phyloP scores from a whole-genome alignment of 768 basidiomycete genomes.

The Psilocybe cyanescens region DNA sequence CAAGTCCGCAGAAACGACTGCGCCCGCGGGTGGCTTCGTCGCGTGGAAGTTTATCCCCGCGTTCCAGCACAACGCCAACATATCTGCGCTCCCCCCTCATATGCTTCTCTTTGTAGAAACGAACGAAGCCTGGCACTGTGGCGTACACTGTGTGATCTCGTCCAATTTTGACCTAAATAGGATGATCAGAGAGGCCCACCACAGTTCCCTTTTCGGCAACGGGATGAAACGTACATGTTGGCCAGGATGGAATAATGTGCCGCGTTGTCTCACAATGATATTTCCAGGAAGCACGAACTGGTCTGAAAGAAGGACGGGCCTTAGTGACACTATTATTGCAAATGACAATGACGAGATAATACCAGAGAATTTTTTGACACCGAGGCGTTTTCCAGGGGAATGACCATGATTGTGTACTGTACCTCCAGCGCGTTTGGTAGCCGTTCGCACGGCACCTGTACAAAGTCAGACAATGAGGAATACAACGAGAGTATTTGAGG shows the following conservation, averaged over 20 bases:
- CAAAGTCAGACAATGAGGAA: constrained; percentile 3
- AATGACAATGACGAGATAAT: constrained; percentile 5
- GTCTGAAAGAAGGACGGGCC: constrained; percentile 51
- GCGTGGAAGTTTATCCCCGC: constrained; percentile 86
- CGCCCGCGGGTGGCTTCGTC: constrained; percentile 76
- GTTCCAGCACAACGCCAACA: constrained; percentile 82
- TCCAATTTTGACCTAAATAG: constrained; percentile 82
- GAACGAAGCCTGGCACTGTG: constrained; percentile 86
- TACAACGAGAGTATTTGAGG: constrained; percentile 1
- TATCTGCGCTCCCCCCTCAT: constrained; percentile 75
- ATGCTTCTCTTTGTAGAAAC: constrained; percentile 88
- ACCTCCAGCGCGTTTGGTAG: constrained; percentile 96
- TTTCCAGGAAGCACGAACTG: constrained; percentile 93
- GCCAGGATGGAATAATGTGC: constrained; percentile 90
- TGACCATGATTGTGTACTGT: constrained; percentile 92
- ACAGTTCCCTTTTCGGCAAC: neutral
- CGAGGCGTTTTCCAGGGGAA: constrained; percentile 91
- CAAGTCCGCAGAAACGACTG: constrained; percentile 83
- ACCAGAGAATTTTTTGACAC: constrained; percentile 97
- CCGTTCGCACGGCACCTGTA: constrained; percentile 82
- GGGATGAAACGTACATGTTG: constrained; percentile 70
- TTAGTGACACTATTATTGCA: neutral
- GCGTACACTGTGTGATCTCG: constrained; percentile 96
- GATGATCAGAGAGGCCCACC: constrained; percentile 5
- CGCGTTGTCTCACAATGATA: constrained; percentile 95